Evolutionary conservation across 2,329 filamentous ascomycete species (phyloP), one percentile per base, ranked within the genome.

Genomic region (Fusarium xylarioides): DNA sequence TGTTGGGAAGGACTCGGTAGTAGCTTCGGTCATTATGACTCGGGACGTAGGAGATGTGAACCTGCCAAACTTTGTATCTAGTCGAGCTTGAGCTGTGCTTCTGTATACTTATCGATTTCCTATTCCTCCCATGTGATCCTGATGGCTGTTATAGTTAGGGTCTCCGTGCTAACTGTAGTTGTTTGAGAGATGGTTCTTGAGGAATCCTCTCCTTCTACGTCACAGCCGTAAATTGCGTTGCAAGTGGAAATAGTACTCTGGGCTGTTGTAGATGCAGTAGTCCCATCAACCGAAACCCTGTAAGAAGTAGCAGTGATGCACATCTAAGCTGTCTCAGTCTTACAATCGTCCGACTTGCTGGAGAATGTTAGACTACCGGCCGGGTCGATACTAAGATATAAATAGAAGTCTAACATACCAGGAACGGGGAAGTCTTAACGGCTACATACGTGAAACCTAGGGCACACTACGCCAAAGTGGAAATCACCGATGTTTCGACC

Each of bases 381-480:
- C 0, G 47, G 47, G 4, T 52, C n/a, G 2, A 52, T 23, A 26
- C 47, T 52, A 52, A 35, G 47, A 19, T 5, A 12, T 10, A 1
- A 10, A 19, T 10, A 19, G 26, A 7, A 46, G 23, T 28, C 12
- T 46, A 7, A 6, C 16, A 46, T 28, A 10, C 3, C 23, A 9
- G 7, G 4, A 46, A 10, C 18, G 2, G 6, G 0, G 2, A 18
- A 11, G 3, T 11, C 0, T 21, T 21, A 6, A 21, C 3, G 0
- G 26, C 0, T 4, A 26, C 30, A 23, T 5, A 52, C 47, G 47
- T 52, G n/a, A n/a, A n/a, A n/a, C n/a, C n/a, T n/a, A n/a, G n/a
- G n/a, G n/a, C n/a, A n/a, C n/a, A n/a, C n/a, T n/a, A n/a, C n/a
- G n/a, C n/a, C n/a, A n/a, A n/a, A n/a, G n/a, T n/a, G n/a, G n/a